Base-by-base conservation (phyloP, 768 basidiomycete species). In the Agaricus sinodeliciosus region DNA sequence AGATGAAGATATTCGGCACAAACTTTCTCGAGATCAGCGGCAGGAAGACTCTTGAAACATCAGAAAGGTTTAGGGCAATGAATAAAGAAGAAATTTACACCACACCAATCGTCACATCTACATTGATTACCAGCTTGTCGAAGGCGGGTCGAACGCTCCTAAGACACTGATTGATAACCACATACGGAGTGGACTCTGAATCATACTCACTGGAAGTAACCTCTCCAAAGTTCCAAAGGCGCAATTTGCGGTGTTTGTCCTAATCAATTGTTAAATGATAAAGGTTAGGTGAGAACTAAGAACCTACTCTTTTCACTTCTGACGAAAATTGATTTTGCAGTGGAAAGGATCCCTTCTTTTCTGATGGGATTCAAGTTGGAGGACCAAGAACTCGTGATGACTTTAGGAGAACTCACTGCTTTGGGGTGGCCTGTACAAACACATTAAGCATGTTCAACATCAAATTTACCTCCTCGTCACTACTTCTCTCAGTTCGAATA, bases 121-220 rank as follows among this genome's bases (percentile, higher is more conserved):
- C 66, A 49, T 77, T 77, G 13, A 77, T 63, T 4, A 72, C 48
- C 0, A 77, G 59, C 12, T 63, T 50, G 9, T 64, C 65, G 1
- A 65, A 57, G 0, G 72, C 62, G 0, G 74, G 71, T 27, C 75
- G 65, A 35, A 77, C 76, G 22, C 72, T 75, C 67, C 72, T 76
- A 37, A 7, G 51, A 28, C 35, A 57, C 44, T 3, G 16, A 13
- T 12, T 45, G 45, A 26, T 42, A 44, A 1, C 26, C 9, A 35
- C 12, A 26, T 39, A 15, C 19, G 11, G 27, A 9, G 35, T 19
- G 9, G 26, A 39, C 18, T 16, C 27, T 43, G 22, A 16, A 44
- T n/a, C 1, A 13, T 13, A 55, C 62, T 28, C 47, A 76, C 76
- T 77, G 76, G 54, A 70, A 75, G 48, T 66, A 69, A 0, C 76